Evolutionary conservation across 495 filamentous ascomycete species (phyloP).

Genomic region (Aspergillus campestris): DNA sequence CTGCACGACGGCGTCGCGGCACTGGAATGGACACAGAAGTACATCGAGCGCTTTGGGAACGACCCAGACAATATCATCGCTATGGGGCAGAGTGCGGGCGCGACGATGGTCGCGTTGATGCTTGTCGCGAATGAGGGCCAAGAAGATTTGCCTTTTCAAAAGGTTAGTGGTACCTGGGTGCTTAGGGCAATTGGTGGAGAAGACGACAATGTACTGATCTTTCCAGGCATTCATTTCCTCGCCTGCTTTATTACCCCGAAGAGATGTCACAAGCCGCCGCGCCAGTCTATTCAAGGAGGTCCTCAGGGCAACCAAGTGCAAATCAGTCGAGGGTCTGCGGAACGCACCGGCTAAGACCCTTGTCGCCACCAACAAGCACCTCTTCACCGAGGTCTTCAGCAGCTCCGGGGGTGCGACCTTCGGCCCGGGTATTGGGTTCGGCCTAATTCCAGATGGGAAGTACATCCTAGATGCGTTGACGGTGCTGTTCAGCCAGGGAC

Average conservation of each 20-base stretch:
- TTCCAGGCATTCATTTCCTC: constrained; percentile 41
- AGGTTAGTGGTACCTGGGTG: constrained; percentile 20
- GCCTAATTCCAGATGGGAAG: not conserved
- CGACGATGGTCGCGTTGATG: constrained; percentile 13
- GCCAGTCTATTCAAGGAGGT: constrained; percentile 49
- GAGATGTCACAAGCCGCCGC: not conserved
- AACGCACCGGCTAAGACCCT: constrained; percentile 38
- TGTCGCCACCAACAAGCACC: not conserved
- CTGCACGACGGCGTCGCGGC: constrained; percentile 1
- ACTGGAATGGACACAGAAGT: constrained; percentile 9
- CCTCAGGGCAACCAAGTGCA: constrained; percentile 22
- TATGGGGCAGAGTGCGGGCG: constrained; percentile 9
- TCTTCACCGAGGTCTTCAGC: not conserved
- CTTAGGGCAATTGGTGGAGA: not conserved
- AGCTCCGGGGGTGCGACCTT: not conserved
- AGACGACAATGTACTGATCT: constrained; percentile 27
- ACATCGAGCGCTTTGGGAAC: constrained; percentile 7
- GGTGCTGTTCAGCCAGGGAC: not conserved
- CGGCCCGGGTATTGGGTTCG: not conserved
- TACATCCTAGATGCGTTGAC: not conserved
- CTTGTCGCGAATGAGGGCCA: constrained; percentile 23
- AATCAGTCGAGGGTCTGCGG: constrained; percentile 22
- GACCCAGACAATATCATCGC: constrained; percentile 8
- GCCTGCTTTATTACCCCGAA: constrained; percentile 36
- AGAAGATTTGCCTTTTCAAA: constrained; percentile 36